Base-by-base conservation (phyloP, 352 stramenopile genomes). In the Stephanocyclus meneghinianus region DNA sequence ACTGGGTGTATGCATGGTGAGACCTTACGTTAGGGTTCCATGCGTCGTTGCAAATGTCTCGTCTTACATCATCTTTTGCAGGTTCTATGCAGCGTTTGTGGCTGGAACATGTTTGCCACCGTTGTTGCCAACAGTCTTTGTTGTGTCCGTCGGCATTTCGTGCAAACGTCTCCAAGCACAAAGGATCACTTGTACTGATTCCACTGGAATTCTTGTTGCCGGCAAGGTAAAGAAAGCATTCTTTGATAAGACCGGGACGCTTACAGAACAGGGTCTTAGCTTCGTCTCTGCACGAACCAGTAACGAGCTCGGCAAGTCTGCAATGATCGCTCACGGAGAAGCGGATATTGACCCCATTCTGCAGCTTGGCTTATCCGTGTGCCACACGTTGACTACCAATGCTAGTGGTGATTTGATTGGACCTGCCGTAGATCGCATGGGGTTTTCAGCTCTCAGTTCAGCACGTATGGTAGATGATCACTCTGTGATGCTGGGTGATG, bases 221-320 rank as follows among this genome's bases (percentile, higher is more conserved):
- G 95, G 95, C n/a, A 97, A 97, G 76, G 93, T 97, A 8, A 92
- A 89, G 48, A 84, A 95, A 6, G 95, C 94, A 50, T 96, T 94
- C 78, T 97, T 97, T 78, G 95, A 93, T 76, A 96, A 91, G 90
- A 96, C 92, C 85, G 94, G 85, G 87, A 97, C 92, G 87, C 90
- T 88, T 57, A 97, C 95, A 18, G 95, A 96, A 70, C 76, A 95
- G 88, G 80, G 93, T 88, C 65, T 93, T 87, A 71, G 90, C 72
- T 64, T 89, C 80, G 11, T 83, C 40, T 59, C 89, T 51, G 67
- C 75, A 11, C 45, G 55, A n/a, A 68, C 18, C 9, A 47, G n/a
- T 15, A 47, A 37, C 13, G 68, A 70, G 2, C 69, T 74, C 57
- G 32, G 32, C 42, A 74, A 42, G 40, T 62, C 21, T 15, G 42